Evolutionary conservation across 495 filamentous ascomycete species (phyloP).

Genomic region (Letharia lupina): DNA sequence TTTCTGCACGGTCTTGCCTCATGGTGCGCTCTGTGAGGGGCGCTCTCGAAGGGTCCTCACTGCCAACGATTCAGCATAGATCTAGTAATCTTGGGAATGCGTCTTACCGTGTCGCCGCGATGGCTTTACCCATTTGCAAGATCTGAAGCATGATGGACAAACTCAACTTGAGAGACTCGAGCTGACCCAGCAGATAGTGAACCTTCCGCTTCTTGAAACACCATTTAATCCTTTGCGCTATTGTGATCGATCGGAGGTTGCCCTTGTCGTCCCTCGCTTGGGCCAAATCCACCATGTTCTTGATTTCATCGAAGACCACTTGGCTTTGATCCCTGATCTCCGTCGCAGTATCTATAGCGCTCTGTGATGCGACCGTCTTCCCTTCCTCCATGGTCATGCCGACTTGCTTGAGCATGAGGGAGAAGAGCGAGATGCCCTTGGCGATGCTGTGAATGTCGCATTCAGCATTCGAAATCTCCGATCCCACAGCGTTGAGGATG

Average conservation of each 20-base stretch:
- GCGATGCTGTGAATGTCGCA: conserved; percentile 41
- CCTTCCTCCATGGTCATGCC: conserved; percentile 31
- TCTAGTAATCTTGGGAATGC: background rate
- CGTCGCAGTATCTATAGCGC: conserved; percentile 34
- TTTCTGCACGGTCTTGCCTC: conserved; percentile 38
- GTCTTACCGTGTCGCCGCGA: conserved; percentile 23
- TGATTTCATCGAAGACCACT: conserved; percentile 37
- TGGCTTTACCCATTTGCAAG: conserved; percentile 33
- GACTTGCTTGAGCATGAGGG: conserved; percentile 37
- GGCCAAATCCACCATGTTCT: conserved; percentile 37
- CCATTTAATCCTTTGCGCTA: conserved; percentile 37
- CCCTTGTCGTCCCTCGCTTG: conserved; percentile 32
- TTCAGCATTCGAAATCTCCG: conserved; percentile 37
- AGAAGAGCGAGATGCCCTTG: conserved; percentile 39
- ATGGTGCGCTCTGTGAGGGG: conserved; percentile 28
- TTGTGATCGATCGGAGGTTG: conserved; percentile 27
- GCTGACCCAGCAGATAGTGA: conserved; percentile 38
- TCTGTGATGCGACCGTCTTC: conserved; percentile 27
- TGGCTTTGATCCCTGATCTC: conserved; percentile 38
- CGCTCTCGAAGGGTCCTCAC: conserved; percentile 16
- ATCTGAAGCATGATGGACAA: conserved; percentile 37
- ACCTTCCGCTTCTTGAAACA: conserved; percentile 40
- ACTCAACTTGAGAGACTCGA: conserved; percentile 40
- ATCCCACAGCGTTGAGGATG: conserved; percentile 38
- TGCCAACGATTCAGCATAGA: conserved; percentile 12